phyloP scores from a whole-genome alignment of 106 monocot species.

The Platanthera zijinensis region DNA sequence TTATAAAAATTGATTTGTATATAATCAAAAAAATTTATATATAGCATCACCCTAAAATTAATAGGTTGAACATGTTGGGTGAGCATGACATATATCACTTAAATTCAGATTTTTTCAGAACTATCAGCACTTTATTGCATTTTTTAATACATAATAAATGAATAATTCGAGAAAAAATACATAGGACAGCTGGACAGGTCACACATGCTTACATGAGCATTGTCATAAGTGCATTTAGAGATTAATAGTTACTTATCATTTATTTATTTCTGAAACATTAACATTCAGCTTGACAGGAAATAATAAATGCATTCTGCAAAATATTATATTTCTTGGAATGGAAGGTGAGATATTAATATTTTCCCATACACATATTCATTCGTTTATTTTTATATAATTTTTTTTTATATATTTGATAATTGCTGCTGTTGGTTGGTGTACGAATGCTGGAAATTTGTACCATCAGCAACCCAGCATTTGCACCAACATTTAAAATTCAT shows the following conservation, averaged over 20 bases:
- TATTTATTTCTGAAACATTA: neutral
- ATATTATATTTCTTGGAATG: neutral
- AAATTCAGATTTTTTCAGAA: too few species aligned
- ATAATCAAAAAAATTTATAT: too few species aligned
- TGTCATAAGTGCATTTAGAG: neutral
- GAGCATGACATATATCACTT: too few species aligned
- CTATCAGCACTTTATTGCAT: too few species aligned
- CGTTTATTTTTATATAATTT: neutral
- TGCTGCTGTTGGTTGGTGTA: neutral
- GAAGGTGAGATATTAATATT: neutral
- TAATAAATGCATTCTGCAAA: constrained; percentile 3
- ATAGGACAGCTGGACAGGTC: too few species aligned
- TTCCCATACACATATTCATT: neutral
- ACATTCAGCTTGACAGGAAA: neutral
- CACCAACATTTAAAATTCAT: neutral
- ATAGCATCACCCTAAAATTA: too few species aligned
- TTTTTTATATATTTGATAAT: neutral
- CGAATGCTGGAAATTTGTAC: constrained; percentile 2
- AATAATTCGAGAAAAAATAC: too few species aligned
- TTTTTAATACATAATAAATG: too few species aligned
- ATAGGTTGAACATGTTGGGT: too few species aligned
- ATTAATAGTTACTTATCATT: neutral
- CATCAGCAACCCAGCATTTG: neutral
- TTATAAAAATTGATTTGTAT: too few species aligned
- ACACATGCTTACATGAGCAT: neutral